Percentiles rank a stretch among this genome's conserved stretches.
phyloP scores from a whole-genome alignment of 352 stramenopile genomes.

The Globisporangium perplexum region DNA sequence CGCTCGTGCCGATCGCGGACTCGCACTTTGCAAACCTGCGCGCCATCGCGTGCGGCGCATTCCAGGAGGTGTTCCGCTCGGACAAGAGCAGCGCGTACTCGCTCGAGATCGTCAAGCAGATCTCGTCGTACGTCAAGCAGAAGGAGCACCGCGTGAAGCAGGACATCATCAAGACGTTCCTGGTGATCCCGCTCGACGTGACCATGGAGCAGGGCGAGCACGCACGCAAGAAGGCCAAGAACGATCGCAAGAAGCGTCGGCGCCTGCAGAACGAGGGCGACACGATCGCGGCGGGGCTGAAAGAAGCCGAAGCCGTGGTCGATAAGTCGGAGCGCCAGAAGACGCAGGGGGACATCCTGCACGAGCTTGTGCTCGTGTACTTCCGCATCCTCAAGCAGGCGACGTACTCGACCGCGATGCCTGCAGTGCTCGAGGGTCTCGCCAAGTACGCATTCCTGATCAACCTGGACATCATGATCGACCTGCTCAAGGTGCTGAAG shows the following conservation, averaged over 20 bases:
- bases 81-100: slow-evolving; percentile 68
- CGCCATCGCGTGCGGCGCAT: slow-evolving; percentile 50
- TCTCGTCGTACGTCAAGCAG: slow-evolving; percentile 79
- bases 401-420: slow-evolving; percentile 85
- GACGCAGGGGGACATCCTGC: slow-evolving; percentile 92
- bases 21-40: slow-evolving; percentile 49
- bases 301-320: slow-evolving; percentile 93
- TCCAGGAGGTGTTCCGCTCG: slow-evolving; percentile 63
- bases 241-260: slow-evolving; percentile 79
- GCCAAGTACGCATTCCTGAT: slow-evolving; percentile 96
- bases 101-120: slow-evolving; percentile 79
- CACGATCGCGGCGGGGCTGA: slow-evolving; percentile 88
- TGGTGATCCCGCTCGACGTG: slow-evolving; percentile 77
- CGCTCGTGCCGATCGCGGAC: slow-evolving; percentile 77
- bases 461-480: slow-evolving; percentile 97
- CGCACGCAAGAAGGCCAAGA: slow-evolving; percentile 75
- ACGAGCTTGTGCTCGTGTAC: slow-evolving; percentile 95
- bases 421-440: slow-evolving; percentile 90
- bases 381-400: slow-evolving; percentile 95
- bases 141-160: slow-evolving; percentile 78
- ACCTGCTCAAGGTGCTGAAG: slow-evolving; percentile 95
- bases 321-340: slow-evolving; percentile 91
- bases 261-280: slow-evolving; percentile 71
- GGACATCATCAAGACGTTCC: slow-evolving; percentile 68
- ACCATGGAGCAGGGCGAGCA: slow-evolving; percentile 83